Percentiles rank a stretch among this genome's conserved stretches.
Evolutionary conservation across 148 eudicot species (phyloP).

Genomic region (Rhododendron molle): DNA sequence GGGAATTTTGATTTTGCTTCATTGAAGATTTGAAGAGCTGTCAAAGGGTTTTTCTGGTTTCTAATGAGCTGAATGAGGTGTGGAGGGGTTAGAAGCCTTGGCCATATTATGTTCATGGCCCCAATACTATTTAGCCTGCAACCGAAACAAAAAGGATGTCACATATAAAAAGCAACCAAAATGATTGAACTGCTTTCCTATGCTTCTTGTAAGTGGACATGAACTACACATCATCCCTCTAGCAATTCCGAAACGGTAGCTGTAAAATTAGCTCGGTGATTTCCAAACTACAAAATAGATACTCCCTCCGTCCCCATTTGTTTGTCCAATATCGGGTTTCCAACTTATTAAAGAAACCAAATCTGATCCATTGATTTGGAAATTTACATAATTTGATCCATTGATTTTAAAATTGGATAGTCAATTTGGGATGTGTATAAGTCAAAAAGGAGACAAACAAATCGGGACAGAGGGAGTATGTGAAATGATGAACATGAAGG

Average conservation of each 20-base stretch:
- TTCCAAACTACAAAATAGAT: not conserved
- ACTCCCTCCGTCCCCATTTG: too few relatives aligned
- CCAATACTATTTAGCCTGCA: constrained; percentile 9
- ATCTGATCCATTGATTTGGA: too few relatives aligned
- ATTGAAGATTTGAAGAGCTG: constrained; percentile 52
- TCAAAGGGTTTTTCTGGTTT: constrained; percentile 48
- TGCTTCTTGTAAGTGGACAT: not conserved
- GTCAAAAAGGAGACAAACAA: too few relatives aligned
- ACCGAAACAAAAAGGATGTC: not conserved
- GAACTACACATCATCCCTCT: not conserved
- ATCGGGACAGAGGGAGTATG: not conserved
- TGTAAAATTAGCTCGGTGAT: not conserved
- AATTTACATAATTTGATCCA: too few relatives aligned
- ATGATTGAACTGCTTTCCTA: not conserved
- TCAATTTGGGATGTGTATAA: too few relatives aligned
- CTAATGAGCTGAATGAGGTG: constrained; percentile 46
- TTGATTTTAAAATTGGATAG: too few relatives aligned
- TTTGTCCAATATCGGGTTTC: too few relatives aligned
- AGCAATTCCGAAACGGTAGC: not conserved
- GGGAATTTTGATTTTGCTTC: constrained; percentile 65
- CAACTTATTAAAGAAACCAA: too few relatives aligned
- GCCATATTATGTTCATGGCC: constrained; percentile 48
- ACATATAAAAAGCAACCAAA: not conserved
- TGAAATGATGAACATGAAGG: not conserved
- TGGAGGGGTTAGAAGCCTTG: constrained; percentile 55